Conservation (phyloP, 441 rosid genomes). For the Kokia cookei region DNA sequence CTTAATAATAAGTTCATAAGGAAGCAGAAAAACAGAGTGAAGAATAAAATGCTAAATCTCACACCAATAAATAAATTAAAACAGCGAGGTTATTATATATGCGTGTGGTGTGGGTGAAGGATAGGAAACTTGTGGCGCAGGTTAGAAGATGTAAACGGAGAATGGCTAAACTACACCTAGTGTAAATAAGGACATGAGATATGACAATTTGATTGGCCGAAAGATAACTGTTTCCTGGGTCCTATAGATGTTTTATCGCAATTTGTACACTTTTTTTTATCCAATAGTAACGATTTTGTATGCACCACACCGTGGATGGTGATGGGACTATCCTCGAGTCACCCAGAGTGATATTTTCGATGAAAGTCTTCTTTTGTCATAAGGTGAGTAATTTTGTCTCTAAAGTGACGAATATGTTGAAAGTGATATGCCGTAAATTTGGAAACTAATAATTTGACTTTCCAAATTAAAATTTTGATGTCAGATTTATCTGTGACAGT, state of each 20-base stretch:
- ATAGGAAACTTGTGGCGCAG: slow-evolving; percentile 18
- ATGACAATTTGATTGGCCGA: slow-evolving; percentile 31
- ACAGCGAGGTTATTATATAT: slow-evolving; percentile 4
- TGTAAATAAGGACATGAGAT: slow-evolving; percentile 18
- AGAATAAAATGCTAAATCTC: background rate
- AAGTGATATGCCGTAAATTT: too few species aligned
- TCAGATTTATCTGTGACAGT: too few species aligned
- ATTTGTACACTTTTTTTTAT: background rate
- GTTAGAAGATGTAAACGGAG: background rate
- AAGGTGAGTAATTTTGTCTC: too few species aligned
- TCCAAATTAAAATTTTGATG: too few species aligned
- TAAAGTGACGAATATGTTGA: too few species aligned
- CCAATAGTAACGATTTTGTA: too few species aligned
- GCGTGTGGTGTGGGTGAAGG: slow-evolving; percentile 17
- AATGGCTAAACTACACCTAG: background rate
- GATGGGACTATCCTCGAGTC: too few species aligned
- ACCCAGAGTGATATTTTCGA: too few species aligned
- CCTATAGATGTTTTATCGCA: slow-evolving; percentile 11
- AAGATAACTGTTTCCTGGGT: slow-evolving; percentile 31
- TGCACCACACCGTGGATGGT: too few species aligned
- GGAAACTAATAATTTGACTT: too few species aligned
- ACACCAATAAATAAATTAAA: slow-evolving; percentile 23
- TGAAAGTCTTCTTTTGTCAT: too few species aligned
- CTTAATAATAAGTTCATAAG: background rate
- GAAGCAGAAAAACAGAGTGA: background rate